Evolutionary conservation across 2,329 filamentous ascomycete species (phyloP), one percentile per base, ranked within the genome.

Genomic region (Aspergillus sp.): DNA sequence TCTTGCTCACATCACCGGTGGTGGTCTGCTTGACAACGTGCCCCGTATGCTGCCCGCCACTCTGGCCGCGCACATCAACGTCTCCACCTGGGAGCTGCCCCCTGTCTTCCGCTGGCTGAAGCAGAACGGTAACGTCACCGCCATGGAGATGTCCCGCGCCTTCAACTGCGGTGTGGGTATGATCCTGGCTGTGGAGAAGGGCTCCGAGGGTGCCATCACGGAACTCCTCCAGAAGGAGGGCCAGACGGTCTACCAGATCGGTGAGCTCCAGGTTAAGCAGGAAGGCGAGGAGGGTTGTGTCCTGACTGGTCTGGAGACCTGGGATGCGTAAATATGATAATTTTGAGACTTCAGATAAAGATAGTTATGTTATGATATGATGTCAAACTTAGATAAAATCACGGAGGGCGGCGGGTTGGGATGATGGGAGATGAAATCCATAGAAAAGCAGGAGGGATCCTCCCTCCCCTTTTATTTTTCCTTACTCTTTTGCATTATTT

Each of bases 161-260:
- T 98, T 96, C 84, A 99, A 99, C 81, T 92, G 90, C 7, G 95
- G 95, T 54, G 81, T 99, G 48, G 95, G 95, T 50, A 98, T 99
- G 93, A 90, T 97, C 5, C 82, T 93, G 30, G 92, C 92, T 5
- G 91, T 97, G 2, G 85, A 84, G 27, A 80, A 84, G 58, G 83
- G 80, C 36, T 84, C 90, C 66, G 90, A 83, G 1, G 82, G 85
- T 5, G 80, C 82, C 39, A 87, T 91, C 2, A 81, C 81, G 19
- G 76, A 81, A 55, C 79, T 85, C 48, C 80, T 97, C 21, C 82
- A 87, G 70, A 81, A 80, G 25, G 82, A 85, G 49, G 91, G 91
- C 15, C 93, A 97, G 82, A 88, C 81, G 60, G 91, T 96, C 3
- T 92, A 85, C 73, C 83, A 80, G 25, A 87, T 98, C 62, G 95